These are phyloP conservation scores for Metschnikowia cubensis DNA, from an alignment of 805 yeast genomes.

Conservation along the genomic window DNA sequence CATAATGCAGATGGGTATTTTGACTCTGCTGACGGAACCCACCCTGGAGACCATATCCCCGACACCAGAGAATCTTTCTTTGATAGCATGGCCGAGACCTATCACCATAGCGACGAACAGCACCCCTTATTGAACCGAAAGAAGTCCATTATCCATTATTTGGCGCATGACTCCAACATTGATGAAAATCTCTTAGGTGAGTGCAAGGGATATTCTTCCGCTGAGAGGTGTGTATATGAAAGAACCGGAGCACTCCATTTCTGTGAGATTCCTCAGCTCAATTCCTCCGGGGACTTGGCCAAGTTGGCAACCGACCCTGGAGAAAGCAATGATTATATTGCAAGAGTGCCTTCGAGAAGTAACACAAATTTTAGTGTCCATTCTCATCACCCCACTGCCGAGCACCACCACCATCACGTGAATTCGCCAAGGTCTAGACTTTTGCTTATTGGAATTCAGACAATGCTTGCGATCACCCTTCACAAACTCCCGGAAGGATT, in stretches of 20 bases:
- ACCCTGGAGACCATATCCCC: neutral
- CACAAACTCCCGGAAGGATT: constrained; percentile 97
- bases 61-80: neutral
- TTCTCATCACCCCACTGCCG: constrained; percentile 13
- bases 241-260: constrained; percentile 26
- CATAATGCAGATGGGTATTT: constrained; percentile 3
- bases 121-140: constrained; percentile 14
- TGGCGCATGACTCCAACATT: constrained; percentile 18
- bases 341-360: neutral
- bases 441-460: constrained; percentile 86
- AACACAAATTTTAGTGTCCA: constrained; percentile 4
- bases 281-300: neutral
- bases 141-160: constrained; percentile 24
- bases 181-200: constrained; percentile 34
- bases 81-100: neutral
- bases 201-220: constrained; percentile 47
- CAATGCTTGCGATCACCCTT: constrained; percentile 78
- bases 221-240: constrained; percentile 31
- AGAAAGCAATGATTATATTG: neutral
- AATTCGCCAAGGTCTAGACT: constrained; percentile 73
- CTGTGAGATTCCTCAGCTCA: constrained; percentile 38
- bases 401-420: constrained; percentile 74
- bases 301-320: neutral
- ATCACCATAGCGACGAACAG: neutral
- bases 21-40: neutral